Percentiles rank a stretch among this genome's conserved stretches.
Evolutionary conservation across 306 rosid genomes (phyloP).

Genomic region (Gynostemma pentaphyllum): DNA sequence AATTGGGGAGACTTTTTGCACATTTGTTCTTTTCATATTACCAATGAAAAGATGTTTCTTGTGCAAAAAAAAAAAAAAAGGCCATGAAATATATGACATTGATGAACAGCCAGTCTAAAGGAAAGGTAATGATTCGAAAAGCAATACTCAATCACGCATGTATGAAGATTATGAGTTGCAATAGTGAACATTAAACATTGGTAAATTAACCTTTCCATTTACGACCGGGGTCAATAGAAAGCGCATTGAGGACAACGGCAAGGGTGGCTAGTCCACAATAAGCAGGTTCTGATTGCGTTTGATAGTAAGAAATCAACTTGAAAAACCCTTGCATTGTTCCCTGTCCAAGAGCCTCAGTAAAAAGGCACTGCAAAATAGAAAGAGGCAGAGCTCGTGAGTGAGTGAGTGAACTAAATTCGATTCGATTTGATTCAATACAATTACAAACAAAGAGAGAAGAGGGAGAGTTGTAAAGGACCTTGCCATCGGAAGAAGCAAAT

Average conservation of each 20-base stretch:
- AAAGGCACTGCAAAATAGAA: constrained; percentile 31
- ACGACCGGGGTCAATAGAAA: constrained; percentile 87
- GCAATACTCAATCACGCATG: neutral
- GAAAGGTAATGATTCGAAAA: neutral
- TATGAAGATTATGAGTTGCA: neutral
- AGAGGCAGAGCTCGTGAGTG: neutral
- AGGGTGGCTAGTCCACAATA: constrained; percentile 76
- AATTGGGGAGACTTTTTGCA: too few species aligned
- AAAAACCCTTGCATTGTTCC: constrained; percentile 83
- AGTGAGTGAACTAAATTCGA: too few species aligned
- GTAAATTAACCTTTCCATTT: constrained; percentile 77
- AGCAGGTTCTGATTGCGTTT: constrained; percentile 94
- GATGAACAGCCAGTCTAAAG: neutral
- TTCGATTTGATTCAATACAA: too few species aligned
- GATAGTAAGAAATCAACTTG: constrained; percentile 73
- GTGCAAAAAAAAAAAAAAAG: too few species aligned
- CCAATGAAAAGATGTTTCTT: too few species aligned
- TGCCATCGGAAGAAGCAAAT: constrained; percentile 22
- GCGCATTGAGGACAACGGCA: constrained; percentile 81
- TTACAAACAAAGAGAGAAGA: neutral
- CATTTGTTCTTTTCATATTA: too few species aligned
- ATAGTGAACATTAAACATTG: neutral
- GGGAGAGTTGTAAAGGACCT: constrained; percentile 4
- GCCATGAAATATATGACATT: neutral
- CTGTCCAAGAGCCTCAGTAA: constrained; percentile 48